phyloP scores from a whole-genome alignment of 73 alveolate genomes.

The Paraurostyla sp. region DNA sequence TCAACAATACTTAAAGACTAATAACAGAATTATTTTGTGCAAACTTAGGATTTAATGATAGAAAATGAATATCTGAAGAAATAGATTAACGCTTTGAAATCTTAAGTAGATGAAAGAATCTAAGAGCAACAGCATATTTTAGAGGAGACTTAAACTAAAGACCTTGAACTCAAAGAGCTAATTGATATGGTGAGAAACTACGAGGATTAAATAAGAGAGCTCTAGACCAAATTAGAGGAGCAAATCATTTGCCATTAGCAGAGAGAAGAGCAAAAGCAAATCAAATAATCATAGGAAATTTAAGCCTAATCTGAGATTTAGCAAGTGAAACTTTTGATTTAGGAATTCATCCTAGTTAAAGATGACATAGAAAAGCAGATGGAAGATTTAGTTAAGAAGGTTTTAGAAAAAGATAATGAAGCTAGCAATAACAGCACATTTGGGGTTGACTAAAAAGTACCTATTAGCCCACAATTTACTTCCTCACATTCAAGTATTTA shows the following conservation, averaged over 20 bases:
- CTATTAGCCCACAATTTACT: too few species aligned
- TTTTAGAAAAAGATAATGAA: conserved; percentile 25
- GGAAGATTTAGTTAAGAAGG: conserved; percentile 12
- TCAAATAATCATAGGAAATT: not conserved
- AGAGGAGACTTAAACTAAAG: conserved; percentile 28
- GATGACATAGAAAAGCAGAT: conserved; percentile 18
- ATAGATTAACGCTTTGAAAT: not conserved
- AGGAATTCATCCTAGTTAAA: conserved; percentile 28
- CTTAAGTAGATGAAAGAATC: not conserved
- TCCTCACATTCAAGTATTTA: not conserved
- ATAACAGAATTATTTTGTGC: not conserved
- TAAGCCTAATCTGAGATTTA: conserved; percentile 8
- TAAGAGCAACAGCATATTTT: not conserved
- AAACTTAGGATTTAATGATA: not conserved
- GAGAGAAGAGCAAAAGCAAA: not conserved
- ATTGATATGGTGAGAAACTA: conserved; percentile 38
- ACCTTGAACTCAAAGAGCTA: not conserved
- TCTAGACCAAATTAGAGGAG: conserved; percentile 10
- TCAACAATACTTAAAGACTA: not conserved
- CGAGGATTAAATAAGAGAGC: conserved; percentile 13
- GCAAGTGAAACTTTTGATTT: not conserved
- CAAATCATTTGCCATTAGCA: not conserved
- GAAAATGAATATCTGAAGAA: conserved; percentile 33
- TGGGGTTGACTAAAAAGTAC: too few species aligned
- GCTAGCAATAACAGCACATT: too few species aligned